Evolutionary conservation across 371 early-diverging fungal species (phyloP), one percentile per base, ranked within the genome.

Genomic region (Mucor lusitanicus): DNA sequence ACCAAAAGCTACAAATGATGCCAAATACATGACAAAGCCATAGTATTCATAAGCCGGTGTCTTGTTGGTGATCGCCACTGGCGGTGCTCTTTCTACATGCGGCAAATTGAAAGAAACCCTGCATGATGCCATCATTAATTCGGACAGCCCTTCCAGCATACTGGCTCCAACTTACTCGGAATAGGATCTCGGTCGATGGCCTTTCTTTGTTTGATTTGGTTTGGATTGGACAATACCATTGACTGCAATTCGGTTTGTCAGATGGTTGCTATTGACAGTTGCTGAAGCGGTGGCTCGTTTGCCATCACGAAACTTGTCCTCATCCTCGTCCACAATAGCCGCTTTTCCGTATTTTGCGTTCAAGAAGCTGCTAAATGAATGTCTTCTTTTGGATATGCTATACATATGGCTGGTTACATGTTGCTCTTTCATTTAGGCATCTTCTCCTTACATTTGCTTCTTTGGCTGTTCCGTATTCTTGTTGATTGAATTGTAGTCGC

Each of bases 11-110:
- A 92, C 87, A 74, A 90, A 88, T 2, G 95, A 92, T 7, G 88
- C 80, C n/a, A 94, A 81, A 65, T 94, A 94, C 65, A 93, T 80
- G 17, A 90, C 93, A 75, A 94, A 94, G 13, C 95, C 95, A 72
- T 92, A 91, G 74, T 92, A 93, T 62, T 94, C 94, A 65, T 90
- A 90, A 0, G 90, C 86, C 8, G 92, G 92, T 17, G 90, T 92
- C 57, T 90, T 90, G 55, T 87, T 87, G 0, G 83, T 83, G 15
- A 73, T 78, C 0, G 83, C 78, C 8, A 83, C 73, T 19, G 83
- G 83, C 21, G 83, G 83, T 2, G 83, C 83, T 32, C 80, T 78
- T 62, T 83, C 83, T 3, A 78, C 73, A 7, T 64, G 71, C 6
- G 74, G 63, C 13, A 74, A 50, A 30, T 75, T 72, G 50, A 63